Conservation (phyloP, 495 filamentous ascomycete genomes). For the Lophium mytilinum region DNA sequence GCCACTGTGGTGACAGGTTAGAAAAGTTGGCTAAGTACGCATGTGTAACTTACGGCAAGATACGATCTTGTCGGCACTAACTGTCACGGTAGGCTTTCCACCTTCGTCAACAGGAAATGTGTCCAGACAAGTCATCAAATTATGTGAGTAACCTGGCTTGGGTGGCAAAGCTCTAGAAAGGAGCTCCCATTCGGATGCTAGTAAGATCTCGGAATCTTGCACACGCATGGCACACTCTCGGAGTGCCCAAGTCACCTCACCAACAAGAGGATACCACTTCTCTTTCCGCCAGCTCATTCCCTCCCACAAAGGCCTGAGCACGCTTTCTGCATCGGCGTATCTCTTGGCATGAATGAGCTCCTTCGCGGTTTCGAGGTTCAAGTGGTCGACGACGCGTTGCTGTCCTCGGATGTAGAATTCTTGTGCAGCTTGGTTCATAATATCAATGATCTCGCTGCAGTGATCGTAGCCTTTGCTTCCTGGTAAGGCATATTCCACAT, state of each 20-base stretch:
- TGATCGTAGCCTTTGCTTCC: constrained; percentile 53
- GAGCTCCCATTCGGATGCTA: constrained; percentile 82
- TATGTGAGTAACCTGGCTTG: constrained; percentile 57
- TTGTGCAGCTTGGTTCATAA: constrained; percentile 49
- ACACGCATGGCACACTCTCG: constrained; percentile 60
- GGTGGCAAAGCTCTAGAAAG: constrained; percentile 54
- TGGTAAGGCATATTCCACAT: constrained; percentile 56
- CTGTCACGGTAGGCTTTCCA: constrained; percentile 54
- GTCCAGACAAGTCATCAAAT: constrained; percentile 63
- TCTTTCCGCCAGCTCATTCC: constrained; percentile 65
- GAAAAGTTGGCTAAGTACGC: background rate
- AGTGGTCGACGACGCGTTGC: constrained; percentile 54
- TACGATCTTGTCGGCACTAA: constrained; percentile 58
- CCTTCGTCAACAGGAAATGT: constrained; percentile 37
- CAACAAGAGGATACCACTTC: constrained; percentile 72
- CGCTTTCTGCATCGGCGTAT: constrained; percentile 58
- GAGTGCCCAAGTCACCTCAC: constrained; percentile 64
- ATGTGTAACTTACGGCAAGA: constrained; percentile 51
- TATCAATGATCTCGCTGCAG: constrained; percentile 50
- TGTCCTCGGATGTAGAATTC: constrained; percentile 62
- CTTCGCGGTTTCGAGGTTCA: constrained; percentile 61
- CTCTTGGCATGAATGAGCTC: constrained; percentile 54
- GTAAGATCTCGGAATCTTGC: constrained; percentile 54
- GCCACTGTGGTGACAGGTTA: constrained; percentile 41
- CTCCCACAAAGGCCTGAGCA: constrained; percentile 66